Percentiles rank a stretch among this genome's conserved stretches.
These are phyloP conservation scores for Umbelopsis sp. DNA, from an alignment of 192 early-diverging fungal species.

Conservation along the genomic window DNA sequence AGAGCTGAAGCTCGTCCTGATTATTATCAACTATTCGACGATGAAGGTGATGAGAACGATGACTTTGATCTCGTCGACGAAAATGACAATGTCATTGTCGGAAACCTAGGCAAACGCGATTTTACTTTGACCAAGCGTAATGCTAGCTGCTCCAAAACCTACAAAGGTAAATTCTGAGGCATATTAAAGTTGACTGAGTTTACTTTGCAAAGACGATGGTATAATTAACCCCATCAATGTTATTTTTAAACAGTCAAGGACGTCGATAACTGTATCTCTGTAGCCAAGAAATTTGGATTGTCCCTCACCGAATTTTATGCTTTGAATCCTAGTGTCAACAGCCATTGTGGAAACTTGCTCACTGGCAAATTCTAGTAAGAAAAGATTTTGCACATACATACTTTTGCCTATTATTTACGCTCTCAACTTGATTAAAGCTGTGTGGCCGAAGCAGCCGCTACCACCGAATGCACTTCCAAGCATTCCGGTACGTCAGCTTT, in stretches of 20 bases:
- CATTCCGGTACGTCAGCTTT: background rate
- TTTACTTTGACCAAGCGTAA: constrained; percentile 1
- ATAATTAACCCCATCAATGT: background rate
- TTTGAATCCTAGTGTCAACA: constrained; percentile 35
- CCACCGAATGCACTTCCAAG: background rate
- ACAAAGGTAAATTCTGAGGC: background rate
- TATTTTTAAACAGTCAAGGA: constrained; percentile 16
- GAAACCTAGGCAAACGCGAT: background rate
- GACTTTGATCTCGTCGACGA: constrained; percentile 16
- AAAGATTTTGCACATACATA: background rate
- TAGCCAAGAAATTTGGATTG: constrained; percentile 28
- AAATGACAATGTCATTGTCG: background rate
- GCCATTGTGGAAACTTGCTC: constrained; percentile 31
- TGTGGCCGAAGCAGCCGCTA: background rate
- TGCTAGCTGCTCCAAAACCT: constrained; percentile 4
- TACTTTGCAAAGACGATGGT: background rate
- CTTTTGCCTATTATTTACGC: background rate
- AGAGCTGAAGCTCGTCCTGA: background rate
- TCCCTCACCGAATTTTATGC: constrained; percentile 27
- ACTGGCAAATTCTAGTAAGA: constrained; percentile 29
- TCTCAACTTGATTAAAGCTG: background rate
- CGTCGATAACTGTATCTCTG: constrained; percentile 27
- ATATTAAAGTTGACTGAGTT: background rate
- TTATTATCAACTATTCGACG: background rate
- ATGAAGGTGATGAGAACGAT: background rate